phyloP scores from a whole-genome alignment of 2,329 filamentous ascomycete species.

The Ceratocystis ficicola region DNA sequence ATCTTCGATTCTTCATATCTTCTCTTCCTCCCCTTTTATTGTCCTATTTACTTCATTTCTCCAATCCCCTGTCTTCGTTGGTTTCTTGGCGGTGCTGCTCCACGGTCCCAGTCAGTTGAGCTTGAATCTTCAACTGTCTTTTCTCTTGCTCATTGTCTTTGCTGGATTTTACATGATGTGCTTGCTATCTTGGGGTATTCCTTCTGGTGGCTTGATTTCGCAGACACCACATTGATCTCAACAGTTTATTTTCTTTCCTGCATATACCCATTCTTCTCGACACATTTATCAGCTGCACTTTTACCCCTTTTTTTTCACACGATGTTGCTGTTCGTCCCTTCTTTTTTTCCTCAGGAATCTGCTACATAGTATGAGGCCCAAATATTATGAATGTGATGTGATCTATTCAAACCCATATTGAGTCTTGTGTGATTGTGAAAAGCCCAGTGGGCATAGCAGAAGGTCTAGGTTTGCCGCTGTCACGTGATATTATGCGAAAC shows the following conservation, averaged over 20 bases:
- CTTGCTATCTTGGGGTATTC: neutral
- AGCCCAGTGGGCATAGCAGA: neutral
- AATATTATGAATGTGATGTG: slow-evolving; percentile 11
- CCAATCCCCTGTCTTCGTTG: neutral
- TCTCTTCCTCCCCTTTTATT: neutral
- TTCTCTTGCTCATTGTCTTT: neutral
- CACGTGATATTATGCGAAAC: neutral
- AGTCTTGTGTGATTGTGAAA: neutral
- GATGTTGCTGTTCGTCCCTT: neutral
- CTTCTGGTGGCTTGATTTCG: neutral
- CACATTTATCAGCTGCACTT: neutral
- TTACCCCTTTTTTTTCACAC: neutral
- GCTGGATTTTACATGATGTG: neutral
- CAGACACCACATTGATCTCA: neutral
- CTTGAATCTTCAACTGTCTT: neutral
- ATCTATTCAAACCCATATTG: neutral
- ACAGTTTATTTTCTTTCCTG: slow-evolving; percentile 9
- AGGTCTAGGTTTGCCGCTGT: neutral
- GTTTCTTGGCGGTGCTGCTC: neutral
- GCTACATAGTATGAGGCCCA: slow-evolving; percentile 8
- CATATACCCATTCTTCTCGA: slow-evolving; percentile 6
- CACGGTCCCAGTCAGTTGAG: neutral
- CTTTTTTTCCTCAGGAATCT: neutral
- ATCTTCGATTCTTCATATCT: slow-evolving; percentile 5
- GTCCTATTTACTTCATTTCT: slow-evolving; percentile 12